Evolutionary conservation across 345 rosid genomes (phyloP), one percentile per base, ranked within the genome.

Genomic region (Arabis hirsuta): DNA sequence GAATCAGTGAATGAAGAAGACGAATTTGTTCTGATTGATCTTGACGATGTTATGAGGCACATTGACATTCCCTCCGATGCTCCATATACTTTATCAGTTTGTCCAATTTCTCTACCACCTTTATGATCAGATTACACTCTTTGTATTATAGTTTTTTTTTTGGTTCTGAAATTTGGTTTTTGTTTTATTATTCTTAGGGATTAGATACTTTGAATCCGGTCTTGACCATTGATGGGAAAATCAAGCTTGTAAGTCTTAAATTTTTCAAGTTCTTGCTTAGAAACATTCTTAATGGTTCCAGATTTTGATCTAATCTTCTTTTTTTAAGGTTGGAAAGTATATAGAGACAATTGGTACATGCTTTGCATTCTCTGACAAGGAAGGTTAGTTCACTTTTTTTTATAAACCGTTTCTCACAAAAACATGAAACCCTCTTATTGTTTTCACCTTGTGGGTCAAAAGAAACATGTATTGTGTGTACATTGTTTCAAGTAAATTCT

Each of bases 311-410:
- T n/a, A n/a, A n/a, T 39, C 31, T 16, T 12, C n/a, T 12, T 12
- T 36, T 8, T 14, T 7, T 8, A 55, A 86, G 88, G 81, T 83
- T 65, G 89, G 89, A 73, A 83, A 83, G 11, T 85, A 85, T n/a
- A 77, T 79, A 26, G 89, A 87, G 66, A 85, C 92, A 8, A 78
- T 85, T 26, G 92, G 92, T 24, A 85, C 89, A 20, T 82, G 84
- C 67, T 73, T 85, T 72, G 78, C 78, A 65, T 81, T 85, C 75
- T 64, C 80, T 1, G 82, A 85, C n/a, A 72, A 80, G 13, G 87
- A 36, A 3, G n/a, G n/a, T n/a, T n/a, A n/a, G n/a, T n/a, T n/a
- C n/a, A n/a, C n/a, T n/a, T n/a, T n/a, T n/a, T n/a, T n/a, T n/a
- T n/a, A n/a, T n/a, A n/a, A n/a, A n/a, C n/a, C n/a, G n/a, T n/a